These are phyloP conservation scores for Pilasporangium apinafurcum DNA, from an alignment of 352 stramenopile genomes.

Conservation along the genomic window DNA sequence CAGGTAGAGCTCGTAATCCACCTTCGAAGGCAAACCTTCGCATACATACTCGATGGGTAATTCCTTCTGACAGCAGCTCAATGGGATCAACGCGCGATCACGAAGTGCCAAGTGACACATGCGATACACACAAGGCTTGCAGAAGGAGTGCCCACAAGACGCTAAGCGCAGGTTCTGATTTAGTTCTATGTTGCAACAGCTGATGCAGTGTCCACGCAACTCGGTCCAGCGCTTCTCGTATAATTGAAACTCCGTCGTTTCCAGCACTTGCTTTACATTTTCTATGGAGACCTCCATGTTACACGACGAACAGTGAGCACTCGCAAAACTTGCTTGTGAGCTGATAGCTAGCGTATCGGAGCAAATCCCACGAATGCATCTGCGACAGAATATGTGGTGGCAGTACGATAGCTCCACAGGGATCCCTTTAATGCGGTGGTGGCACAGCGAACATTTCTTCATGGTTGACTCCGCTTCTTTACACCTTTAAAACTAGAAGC, in stretches of 20 bases:
- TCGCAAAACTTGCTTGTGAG: too few relatives aligned
- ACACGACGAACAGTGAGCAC: slow-evolving; percentile 13
- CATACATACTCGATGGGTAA: slow-evolving; percentile 53
- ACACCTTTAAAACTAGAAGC: too few relatives aligned
- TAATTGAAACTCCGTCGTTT: slow-evolving; percentile 5
- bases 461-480: too few relatives aligned
- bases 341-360: neutral
- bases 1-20: slow-evolving; percentile 42
- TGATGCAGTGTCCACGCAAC: slow-evolving; percentile 19
- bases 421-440: neutral
- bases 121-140: slow-evolving; percentile 35
- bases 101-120: slow-evolving; percentile 55
- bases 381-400: neutral
- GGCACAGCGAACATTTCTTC: neutral
- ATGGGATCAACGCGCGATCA: slow-evolving; percentile 49
- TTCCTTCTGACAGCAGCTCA: slow-evolving; percentile 71
- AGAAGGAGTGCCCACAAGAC: slow-evolving; percentile 62
- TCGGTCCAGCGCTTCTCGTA: slow-evolving; percentile 9
- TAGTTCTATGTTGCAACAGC: slow-evolving; percentile 21
- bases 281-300: slow-evolving; percentile 15
- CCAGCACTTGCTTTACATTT: slow-evolving; percentile 13
- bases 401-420: neutral
- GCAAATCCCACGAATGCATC: neutral
- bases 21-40: slow-evolving; percentile 14
- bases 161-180: slow-evolving; percentile 18